Evolutionary conservation across 371 early-diverging fungal species (phyloP).

Genomic region (Gilbertella persicaria): DNA sequence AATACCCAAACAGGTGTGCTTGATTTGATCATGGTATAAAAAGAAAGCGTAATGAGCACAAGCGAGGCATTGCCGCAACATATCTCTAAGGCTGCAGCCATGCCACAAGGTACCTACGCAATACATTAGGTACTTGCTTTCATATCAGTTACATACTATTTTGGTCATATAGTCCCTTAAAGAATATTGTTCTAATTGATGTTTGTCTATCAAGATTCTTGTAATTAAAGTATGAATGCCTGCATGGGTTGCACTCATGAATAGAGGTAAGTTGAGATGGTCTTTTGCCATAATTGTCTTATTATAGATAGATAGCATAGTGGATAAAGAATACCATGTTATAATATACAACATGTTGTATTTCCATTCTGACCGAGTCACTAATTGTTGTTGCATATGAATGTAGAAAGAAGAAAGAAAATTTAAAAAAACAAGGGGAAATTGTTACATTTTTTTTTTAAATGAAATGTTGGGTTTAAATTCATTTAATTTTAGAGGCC

Average conservation of each 20-base stretch:
- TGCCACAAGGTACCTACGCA: constrained; percentile 78
- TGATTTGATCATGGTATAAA: constrained; percentile 96
- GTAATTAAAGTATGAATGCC: constrained; percentile 65
- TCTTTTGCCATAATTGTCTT: constrained; percentile 73
- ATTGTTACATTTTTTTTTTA: no score
- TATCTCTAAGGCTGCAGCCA: constrained; percentile 90
- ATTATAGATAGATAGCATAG: constrained; percentile 82
- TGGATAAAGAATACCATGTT: constrained; percentile 72
- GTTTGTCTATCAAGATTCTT: constrained; percentile 40
- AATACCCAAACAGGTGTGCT: constrained; percentile 87
- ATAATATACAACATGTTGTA: constrained; percentile 51
- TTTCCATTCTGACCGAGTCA: constrained; percentile 13
- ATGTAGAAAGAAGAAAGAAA: no score
- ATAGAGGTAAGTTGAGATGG: constrained; percentile 80
- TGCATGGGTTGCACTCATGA: constrained; percentile 75
- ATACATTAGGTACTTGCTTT: not conserved
- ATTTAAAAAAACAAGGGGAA: no score
- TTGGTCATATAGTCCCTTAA: constrained; percentile 47
- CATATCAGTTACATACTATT: constrained; percentile 43
- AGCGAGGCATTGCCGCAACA: constrained; percentile 86
- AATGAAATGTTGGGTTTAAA: no score
- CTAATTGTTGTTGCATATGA: no score
- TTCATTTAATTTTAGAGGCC: constrained; percentile 25
- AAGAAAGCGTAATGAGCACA: constrained; percentile 82
- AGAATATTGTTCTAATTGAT: constrained; percentile 16